Evolutionary conservation across 306 rosid genomes (phyloP), one percentile per base, ranked within the genome.

Genomic region (Trifolium repens): DNA sequence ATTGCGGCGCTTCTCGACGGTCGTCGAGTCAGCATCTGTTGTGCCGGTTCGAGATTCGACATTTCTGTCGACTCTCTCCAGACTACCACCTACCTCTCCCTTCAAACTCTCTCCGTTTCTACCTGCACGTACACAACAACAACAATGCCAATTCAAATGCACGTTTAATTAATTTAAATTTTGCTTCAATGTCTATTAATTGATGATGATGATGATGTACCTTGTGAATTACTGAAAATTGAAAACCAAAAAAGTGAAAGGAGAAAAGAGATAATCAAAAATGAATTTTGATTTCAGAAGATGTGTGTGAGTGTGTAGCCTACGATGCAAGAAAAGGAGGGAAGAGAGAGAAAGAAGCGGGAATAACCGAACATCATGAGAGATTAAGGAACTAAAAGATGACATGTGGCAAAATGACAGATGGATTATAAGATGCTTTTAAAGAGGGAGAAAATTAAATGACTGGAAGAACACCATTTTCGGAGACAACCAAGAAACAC

Each of bases 1-100:
- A 85, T 84, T 55, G 94, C 96, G 8, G 97, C 94, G 63, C 96
- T 90, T 24, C 97, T 86, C 12, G 97, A 90, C 8, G 94, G 96
- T 80, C 94, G 85, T 72, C 98, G 83, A 26, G 85, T 78, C 44
- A 94, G 92, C 53, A 86, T 73, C 30, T 71, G 87, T 0, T 88
- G 85, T 19, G 39, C 64, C 16, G 83, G 39, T 75, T 89, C 96
- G 52, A 58, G 79, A 78, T 58, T 84, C 79, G 92, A 82, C 98
- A 93, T 91, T 69, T 59, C 79, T 40, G 77, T 30, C 69, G 69
- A 54, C 26, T 49, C 71, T 72, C 60, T 61, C 67, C 24, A 61
- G 67, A 32, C 67, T 32, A 3, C 67, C 67, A 14, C 67, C 67
- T 32, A 7, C 3, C 7, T 50, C 24, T 16, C 24, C 57, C 8